Percentiles rank a stretch among this genome's conserved stretches.
Evolutionary conservation across 1,139 yeast genomes (phyloP).

Genomic region (Yamadazyma conglobata): DNA sequence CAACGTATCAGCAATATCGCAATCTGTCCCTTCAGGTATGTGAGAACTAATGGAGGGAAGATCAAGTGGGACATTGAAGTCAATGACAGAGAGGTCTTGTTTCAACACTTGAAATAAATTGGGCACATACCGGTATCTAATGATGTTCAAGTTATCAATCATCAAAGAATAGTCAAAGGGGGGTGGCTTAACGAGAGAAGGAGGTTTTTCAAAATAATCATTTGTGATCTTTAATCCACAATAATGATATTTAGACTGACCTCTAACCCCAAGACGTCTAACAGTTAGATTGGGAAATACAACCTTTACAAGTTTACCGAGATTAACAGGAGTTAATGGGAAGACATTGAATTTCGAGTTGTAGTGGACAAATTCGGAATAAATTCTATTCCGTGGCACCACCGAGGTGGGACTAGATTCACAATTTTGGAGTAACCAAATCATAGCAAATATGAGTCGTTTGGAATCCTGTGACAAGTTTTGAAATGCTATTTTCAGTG

Average conservation of each 20-base stretch:
- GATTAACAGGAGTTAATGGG: constrained; percentile 82
- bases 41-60: constrained; percentile 54
- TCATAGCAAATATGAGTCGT: constrained; percentile 77
- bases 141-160: constrained; percentile 3
- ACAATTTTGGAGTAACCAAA: constrained; percentile 74
- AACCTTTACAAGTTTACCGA: constrained; percentile 77
- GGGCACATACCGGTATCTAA: constrained; percentile 29
- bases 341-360: constrained; percentile 66
- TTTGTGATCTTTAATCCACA: constrained; percentile 71
- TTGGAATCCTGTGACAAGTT: constrained; percentile 68
- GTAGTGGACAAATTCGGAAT: constrained; percentile 71
- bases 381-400: constrained; percentile 79
- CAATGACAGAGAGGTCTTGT: constrained; percentile 18
- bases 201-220: constrained; percentile 8
- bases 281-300: constrained; percentile 75
- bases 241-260: constrained; percentile 87
- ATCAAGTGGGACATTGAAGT: constrained; percentile 30
- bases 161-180: constrained; percentile 2
- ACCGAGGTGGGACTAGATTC: constrained; percentile 63
- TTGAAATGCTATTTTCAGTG: too few species aligned
- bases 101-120: constrained; percentile 32
- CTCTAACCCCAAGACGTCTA: constrained; percentile 82
- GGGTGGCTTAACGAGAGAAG: background rate
- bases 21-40: constrained; percentile 47
- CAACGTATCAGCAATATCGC: constrained; percentile 60